Evolutionary conservation across 2,329 filamentous ascomycete genomes (phyloP), one percentile per base, ranked within the genome.

Genomic region (Mollisia scopiformis): DNA sequence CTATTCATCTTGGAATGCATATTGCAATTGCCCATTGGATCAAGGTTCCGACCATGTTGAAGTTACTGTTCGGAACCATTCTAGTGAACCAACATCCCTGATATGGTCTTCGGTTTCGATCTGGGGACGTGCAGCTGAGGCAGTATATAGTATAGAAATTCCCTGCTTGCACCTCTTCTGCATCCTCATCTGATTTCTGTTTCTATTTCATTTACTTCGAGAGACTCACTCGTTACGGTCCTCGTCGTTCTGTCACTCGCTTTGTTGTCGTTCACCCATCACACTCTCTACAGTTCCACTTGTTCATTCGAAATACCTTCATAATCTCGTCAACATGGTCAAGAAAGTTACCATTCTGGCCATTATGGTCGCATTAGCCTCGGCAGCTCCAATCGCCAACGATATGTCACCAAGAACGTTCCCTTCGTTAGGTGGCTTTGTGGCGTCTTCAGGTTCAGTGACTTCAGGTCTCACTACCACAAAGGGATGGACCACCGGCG

Each of bases 311-410:
- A 4, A 11, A 37, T 37, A 21, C n/a, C 7, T 19, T 43, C 39
- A 43, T 43, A 6, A 6, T 37, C 31, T 31, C 37, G 16, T 31
- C 25, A 54, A 39, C 6, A 59, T 54, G 49, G 35, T 59, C 30
- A 59, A 55, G 27, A 43, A 54, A 19, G 21, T 59, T 6, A 28
- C 49, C 6, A 19, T 59, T 19, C n/a, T 59, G 16, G 57, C 57
- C 37, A 13, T 54, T 4, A 21, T 59, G 57, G 57, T 39, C 21
- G 43, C 49, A 13, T 6, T 59, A 19, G 50, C 57, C 27, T 39
- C 46, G 11, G 57, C 49, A 21, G 57, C 57, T 37, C 50, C 57
- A 1, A 19, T 47, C 35, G 2, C 51, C 21, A 39, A 35, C 27
- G 19, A 43, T 10, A 6, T 14, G 33, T 23, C 19, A 23, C 25